Evolutionary conservation across 345 rosid species (phyloP).

Genomic region (Odontarrhena argentea): DNA sequence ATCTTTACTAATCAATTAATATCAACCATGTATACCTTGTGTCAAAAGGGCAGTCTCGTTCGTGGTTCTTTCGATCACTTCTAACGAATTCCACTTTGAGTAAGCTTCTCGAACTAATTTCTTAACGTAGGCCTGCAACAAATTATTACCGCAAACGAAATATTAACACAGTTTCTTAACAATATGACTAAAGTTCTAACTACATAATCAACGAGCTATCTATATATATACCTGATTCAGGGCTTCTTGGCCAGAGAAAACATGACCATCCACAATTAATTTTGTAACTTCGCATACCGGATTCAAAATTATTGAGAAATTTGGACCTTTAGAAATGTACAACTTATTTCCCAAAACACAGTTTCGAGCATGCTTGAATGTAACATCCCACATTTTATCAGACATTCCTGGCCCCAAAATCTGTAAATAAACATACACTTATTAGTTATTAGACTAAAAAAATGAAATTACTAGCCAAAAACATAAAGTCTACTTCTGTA

Average conservation of each 20-base stretch:
- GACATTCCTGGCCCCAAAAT: constrained; percentile 73
- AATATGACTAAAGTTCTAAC: constrained; percentile 1
- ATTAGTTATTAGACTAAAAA: constrained; percentile 1
- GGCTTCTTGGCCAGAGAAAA: constrained; percentile 43
- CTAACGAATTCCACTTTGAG: constrained; percentile 52
- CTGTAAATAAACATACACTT: constrained; percentile 41
- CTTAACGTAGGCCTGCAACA: constrained; percentile 50
- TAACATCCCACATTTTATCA: constrained; percentile 78
- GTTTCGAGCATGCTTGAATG: constrained; percentile 68
- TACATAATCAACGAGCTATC: background rate
- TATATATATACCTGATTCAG: constrained; percentile 47
- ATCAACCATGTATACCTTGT: constrained; percentile 42
- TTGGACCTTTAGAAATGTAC: constrained; percentile 44
- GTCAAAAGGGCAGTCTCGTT: constrained; percentile 54
- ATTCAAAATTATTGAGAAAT: constrained; percentile 48
- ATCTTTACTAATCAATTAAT: background rate
- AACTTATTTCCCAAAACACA: constrained; percentile 65
- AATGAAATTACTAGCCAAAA: background rate
- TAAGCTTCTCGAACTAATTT: constrained; percentile 62
- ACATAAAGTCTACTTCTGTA: background rate
- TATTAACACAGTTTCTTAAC: background rate
- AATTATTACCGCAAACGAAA: background rate
- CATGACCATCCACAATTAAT: constrained; percentile 53
- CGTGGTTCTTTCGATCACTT: constrained; percentile 49
- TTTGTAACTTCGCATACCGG: constrained; percentile 69